A percentile compares a stretch with the other conserved stretches of the same genome.
Conservation (phyloP, 1,284 basidiomycete genomes). For the Cutaneotrichosporon sp. region DNA sequence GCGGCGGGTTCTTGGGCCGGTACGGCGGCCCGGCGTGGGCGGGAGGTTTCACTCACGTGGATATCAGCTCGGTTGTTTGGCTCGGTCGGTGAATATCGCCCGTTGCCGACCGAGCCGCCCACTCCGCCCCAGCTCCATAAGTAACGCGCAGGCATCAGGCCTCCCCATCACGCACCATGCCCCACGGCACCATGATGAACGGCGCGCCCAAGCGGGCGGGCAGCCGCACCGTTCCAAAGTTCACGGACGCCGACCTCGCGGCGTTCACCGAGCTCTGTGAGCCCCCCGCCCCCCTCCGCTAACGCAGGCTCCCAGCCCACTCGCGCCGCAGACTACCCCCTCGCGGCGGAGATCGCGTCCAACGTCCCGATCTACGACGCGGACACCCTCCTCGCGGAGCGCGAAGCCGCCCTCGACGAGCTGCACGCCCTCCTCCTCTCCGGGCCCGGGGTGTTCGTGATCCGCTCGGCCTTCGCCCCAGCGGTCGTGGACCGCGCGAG, state of each 20-base stretch:
- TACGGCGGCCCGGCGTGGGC: too few relatives aligned
- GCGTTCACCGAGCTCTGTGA: constrained; percentile 14
- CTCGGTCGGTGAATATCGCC: too few relatives aligned
- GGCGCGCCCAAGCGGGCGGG: background rate
- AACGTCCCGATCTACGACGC: constrained; percentile 20
- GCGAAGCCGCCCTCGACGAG: constrained; percentile 20
- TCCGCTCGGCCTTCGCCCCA: background rate
- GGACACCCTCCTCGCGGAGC: background rate
- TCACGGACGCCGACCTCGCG: constrained; percentile 10
- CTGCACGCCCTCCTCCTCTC: constrained; percentile 18
- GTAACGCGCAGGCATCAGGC: too few relatives aligned
- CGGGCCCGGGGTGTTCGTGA: constrained; percentile 21
- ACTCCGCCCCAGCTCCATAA: too few relatives aligned
- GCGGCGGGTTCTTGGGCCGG: too few relatives aligned
- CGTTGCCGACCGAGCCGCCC: too few relatives aligned
- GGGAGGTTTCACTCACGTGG: too few relatives aligned
- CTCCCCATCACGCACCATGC: too few relatives aligned
- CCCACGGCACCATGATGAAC: background rate
- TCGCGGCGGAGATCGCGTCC: background rate
- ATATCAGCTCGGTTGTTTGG: too few relatives aligned
- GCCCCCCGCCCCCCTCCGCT: background rate
- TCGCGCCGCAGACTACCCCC: constrained; percentile 7
- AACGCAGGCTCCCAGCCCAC: background rate
- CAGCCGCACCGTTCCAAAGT: background rate
- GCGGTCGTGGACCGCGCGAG: constrained; percentile 8